phyloP scores from a whole-genome alignment of 202 grass and related monocot genomes.

The Setaria viridis region DNA sequence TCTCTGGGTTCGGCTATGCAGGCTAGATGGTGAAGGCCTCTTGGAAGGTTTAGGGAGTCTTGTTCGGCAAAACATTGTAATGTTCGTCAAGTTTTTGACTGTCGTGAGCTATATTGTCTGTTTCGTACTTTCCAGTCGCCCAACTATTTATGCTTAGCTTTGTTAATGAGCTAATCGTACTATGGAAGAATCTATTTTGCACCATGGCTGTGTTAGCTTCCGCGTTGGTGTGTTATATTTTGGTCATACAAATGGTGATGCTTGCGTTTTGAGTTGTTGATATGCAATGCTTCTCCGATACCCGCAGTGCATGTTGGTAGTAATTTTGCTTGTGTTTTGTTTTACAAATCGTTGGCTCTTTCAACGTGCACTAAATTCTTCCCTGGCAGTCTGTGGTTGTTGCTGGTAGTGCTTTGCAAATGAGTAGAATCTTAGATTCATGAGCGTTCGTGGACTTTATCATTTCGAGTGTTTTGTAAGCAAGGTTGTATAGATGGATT shows the following conservation, averaged over 20 bases:
- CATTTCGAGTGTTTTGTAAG: no score
- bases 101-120: constrained; percentile 39
- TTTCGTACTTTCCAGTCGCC: constrained; percentile 37
- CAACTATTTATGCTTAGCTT: constrained; percentile 50
- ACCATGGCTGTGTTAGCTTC: not conserved
- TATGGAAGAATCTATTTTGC: constrained; percentile 42
- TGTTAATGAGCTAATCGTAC: constrained; percentile 46
- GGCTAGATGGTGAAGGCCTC: constrained; percentile 29
- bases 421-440: no score
- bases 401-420: not conserved
- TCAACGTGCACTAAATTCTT: no score
- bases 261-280: not conserved
- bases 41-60: constrained; percentile 28
- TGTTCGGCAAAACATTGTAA: constrained; percentile 34
- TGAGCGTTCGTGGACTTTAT: no score
- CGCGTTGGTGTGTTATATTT: constrained; percentile 1
- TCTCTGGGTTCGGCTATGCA: constrained; percentile 51
- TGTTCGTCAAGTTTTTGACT: constrained; percentile 48
- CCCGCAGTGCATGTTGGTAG: not conserved
- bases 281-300: not conserved
- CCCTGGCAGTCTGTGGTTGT: no score
- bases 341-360: no score
- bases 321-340: not conserved
- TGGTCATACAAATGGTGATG: not conserved
- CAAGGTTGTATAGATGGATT: not conserved